Evolutionary conservation across 345 rosid species (phyloP).

Genomic region (Salix udensis): DNA sequence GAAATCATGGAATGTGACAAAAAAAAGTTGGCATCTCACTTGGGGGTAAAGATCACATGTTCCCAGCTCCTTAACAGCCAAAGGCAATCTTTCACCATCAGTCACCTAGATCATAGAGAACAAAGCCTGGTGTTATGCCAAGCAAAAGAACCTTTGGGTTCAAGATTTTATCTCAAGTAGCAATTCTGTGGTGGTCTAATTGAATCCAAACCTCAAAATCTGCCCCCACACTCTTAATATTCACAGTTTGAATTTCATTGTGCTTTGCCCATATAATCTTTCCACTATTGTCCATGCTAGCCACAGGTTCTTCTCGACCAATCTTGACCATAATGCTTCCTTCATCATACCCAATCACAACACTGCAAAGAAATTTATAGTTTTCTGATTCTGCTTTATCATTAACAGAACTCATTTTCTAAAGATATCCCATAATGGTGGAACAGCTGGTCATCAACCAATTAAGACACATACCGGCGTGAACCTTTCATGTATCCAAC

Average conservation of each 20-base stretch:
- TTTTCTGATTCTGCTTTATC: background rate
- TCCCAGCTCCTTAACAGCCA: conserved; percentile 98
- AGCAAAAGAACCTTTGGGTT: conserved; percentile 6
- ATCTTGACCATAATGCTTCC: conserved; percentile 99
- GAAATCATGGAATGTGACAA: background rate
- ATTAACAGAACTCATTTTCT: background rate
- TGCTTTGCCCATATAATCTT: conserved; percentile 99
- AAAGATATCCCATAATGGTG: background rate
- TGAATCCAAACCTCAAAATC: conserved; percentile 71
- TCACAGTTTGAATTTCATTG: conserved; percentile 98
- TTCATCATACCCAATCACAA: conserved; percentile 98
- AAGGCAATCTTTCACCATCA: conserved; percentile 97
- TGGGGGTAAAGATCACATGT: conserved; percentile 99
- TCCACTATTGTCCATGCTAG: conserved; percentile 99
- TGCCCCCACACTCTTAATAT: conserved; percentile 94
- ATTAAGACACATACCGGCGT: conserved; percentile 59
- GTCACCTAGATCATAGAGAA: conserved; percentile 55
- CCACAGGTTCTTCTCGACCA: conserved; percentile 96
- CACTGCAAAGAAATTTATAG: conserved; percentile 39
- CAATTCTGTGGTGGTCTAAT: background rate
- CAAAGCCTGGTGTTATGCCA: conserved; percentile 15
- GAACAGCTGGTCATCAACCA: background rate
- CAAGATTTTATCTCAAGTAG: conserved; percentile 7
- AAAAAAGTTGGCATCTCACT: conserved; percentile 44
- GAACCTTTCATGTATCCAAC: conserved; percentile 82